phyloP scores from a whole-genome alignment of 2,329 filamentous ascomycete genomes.

The Fusarium devonianum region DNA sequence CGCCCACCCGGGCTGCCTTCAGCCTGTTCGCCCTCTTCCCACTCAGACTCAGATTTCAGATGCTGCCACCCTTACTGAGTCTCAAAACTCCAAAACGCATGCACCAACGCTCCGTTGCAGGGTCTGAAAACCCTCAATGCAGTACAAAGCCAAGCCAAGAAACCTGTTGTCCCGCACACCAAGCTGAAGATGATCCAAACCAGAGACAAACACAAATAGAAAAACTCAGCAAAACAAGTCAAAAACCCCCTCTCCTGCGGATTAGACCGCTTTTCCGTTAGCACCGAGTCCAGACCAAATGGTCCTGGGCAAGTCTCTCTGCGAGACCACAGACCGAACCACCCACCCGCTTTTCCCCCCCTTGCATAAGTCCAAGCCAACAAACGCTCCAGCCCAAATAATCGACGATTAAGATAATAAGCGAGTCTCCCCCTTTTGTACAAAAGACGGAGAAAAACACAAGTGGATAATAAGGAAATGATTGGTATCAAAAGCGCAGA shows the following conservation, averaged over 20 bases:
- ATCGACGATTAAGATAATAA: conserved; percentile 30
- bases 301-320: conserved; percentile 20
- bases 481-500: conserved; percentile 34
- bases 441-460: conserved; percentile 10
- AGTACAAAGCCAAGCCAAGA: conserved; percentile 7
- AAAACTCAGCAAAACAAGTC: conserved; percentile 23
- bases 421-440: conserved; percentile 19
- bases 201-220: conserved; percentile 19
- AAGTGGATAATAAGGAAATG: conserved; percentile 12
- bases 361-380: conserved; percentile 27
- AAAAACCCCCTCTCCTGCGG: conserved; percentile 19
- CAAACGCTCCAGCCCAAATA: conserved; percentile 26
- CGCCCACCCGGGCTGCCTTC: conserved; percentile 22
- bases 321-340: conserved; percentile 25
- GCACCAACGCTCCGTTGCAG: conserved; percentile 21
- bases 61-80: conserved; percentile 30
- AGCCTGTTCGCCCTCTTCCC: conserved; percentile 14
- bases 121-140: conserved; percentile 38
- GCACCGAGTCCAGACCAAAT: conserved; percentile 26
- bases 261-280: conserved; percentile 24
- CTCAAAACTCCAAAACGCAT: conserved; percentile 29
- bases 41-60: conserved; percentile 17
- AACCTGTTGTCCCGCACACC: conserved; percentile 9
- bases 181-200: background rate
- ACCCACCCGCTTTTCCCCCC: conserved; percentile 28